Evolutionary conservation across 257 asterid genomes (phyloP).

Genomic region (Nicotiana otophora): DNA sequence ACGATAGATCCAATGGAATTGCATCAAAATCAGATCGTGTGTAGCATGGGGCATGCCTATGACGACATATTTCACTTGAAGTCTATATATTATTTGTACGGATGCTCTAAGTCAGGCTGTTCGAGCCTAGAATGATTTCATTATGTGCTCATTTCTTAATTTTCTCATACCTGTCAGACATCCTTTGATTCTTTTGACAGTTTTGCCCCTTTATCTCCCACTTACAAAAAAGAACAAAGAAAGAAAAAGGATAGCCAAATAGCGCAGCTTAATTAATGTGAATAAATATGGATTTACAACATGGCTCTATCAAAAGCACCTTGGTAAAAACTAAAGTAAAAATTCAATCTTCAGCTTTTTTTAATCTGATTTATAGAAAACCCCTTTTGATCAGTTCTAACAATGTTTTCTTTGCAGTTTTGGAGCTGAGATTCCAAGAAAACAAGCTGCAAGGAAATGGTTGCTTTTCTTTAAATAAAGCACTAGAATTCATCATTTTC

Average conservation of each 20-base stretch:
- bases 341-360: no score
- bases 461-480: not conserved
- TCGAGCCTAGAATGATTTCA: conserved; percentile 8
- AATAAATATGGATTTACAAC: no score
- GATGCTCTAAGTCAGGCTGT: not conserved
- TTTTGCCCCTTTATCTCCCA: conserved; percentile 8
- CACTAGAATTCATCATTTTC: not conserved
- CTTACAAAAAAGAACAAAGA: not conserved
- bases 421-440: not conserved
- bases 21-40: not conserved
- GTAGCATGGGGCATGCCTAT: not conserved
- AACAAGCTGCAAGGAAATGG: not conserved
- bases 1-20: not conserved
- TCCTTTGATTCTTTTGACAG: not conserved
- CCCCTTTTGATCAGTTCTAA: no score
- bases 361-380: no score
- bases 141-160: conserved; percentile 23
- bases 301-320: no score
- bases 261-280: not conserved
- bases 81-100: not conserved
- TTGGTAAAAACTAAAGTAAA: no score
- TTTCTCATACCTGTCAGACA: not conserved
- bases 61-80: conserved; percentile 27
- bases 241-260: not conserved
- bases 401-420: no score